Evolutionary conservation across 768 basidiomycete genomes (phyloP).

Genomic region (Pulveroboletus sp.): DNA sequence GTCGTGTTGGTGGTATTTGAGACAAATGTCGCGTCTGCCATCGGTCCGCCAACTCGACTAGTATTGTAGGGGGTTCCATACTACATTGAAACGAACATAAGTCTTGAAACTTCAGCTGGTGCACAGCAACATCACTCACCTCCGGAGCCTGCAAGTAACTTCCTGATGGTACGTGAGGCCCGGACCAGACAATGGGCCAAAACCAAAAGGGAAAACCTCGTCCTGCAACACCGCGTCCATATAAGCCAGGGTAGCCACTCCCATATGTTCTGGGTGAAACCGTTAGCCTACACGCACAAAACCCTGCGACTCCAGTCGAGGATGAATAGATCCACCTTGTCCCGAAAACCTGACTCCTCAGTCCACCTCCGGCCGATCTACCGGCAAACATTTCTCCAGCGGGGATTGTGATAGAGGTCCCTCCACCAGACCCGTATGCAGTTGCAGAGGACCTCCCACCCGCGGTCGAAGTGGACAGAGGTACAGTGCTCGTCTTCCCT

Average conservation of each 20-base stretch:
- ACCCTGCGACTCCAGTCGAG: neutral
- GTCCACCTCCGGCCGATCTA: constrained; percentile 50
- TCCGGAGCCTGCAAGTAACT: constrained; percentile 39
- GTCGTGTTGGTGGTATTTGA: constrained; percentile 38
- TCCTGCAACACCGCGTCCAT: constrained; percentile 42
- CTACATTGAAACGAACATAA: constrained; percentile 29
- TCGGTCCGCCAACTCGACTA: constrained; percentile 47
- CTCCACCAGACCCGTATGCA: constrained; percentile 35
- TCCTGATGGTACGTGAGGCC: constrained; percentile 22
- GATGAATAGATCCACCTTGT: constrained; percentile 32
- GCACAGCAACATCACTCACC: constrained; percentile 24
- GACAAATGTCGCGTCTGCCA: constrained; percentile 36
- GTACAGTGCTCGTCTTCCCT: constrained; percentile 14
- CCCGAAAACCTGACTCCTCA: constrained; percentile 42
- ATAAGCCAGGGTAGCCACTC: constrained; percentile 57
- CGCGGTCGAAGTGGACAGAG: constrained; percentile 17
- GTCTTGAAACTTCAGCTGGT: neutral
- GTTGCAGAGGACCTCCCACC: constrained; percentile 25
- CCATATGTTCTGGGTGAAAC: constrained; percentile 45
- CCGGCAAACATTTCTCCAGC: constrained; percentile 44
- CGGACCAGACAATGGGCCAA: constrained; percentile 59
- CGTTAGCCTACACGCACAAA: constrained; percentile 1
- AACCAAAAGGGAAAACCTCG: constrained; percentile 60
- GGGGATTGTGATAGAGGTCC: constrained; percentile 35
- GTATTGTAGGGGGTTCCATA: constrained; percentile 44